Evolutionary conservation across 352 stramenopile genomes (phyloP).

Genomic region (Pythium biforme): DNA sequence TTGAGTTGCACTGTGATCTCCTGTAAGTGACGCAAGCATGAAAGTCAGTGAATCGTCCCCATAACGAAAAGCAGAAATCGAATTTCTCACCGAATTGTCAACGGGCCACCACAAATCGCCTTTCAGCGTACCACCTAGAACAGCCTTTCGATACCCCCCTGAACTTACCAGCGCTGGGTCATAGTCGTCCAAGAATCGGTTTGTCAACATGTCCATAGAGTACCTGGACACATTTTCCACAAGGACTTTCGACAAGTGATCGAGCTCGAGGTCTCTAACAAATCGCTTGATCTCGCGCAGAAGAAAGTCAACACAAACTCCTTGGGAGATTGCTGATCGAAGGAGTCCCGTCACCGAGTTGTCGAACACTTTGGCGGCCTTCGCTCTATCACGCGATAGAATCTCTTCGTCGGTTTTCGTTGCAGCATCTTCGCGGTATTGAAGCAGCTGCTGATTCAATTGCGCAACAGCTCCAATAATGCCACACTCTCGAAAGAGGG

Average conservation of each 20-base stretch:
- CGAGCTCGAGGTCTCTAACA: constrained; percentile 24
- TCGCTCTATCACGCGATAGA: background rate
- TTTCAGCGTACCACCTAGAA: constrained; percentile 40
- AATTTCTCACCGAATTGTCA: constrained; percentile 19
- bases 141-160: constrained; percentile 34
- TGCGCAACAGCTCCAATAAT: constrained; percentile 47
- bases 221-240: constrained; percentile 42
- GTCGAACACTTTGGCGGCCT: constrained; percentile 24
- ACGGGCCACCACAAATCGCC: constrained; percentile 38
- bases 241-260: constrained; percentile 27
- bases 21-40: background rate
- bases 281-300: constrained; percentile 41
- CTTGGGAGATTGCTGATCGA: constrained; percentile 29
- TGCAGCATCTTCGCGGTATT: constrained; percentile 26
- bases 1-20: constrained; percentile 38
- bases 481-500: constrained; percentile 44
- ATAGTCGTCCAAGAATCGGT: constrained; percentile 50
- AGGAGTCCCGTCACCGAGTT: constrained; percentile 33
- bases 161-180: constrained; percentile 16
- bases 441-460: constrained; percentile 32
- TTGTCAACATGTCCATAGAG: constrained; percentile 42
- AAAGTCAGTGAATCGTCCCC: background rate
- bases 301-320: constrained; percentile 42
- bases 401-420: background rate
- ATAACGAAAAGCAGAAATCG: background rate